These are phyloP conservation scores for Cladorrhinum sp. DNA, from an alignment of 2,329 filamentous ascomycete species.

Conservation along the genomic window DNA sequence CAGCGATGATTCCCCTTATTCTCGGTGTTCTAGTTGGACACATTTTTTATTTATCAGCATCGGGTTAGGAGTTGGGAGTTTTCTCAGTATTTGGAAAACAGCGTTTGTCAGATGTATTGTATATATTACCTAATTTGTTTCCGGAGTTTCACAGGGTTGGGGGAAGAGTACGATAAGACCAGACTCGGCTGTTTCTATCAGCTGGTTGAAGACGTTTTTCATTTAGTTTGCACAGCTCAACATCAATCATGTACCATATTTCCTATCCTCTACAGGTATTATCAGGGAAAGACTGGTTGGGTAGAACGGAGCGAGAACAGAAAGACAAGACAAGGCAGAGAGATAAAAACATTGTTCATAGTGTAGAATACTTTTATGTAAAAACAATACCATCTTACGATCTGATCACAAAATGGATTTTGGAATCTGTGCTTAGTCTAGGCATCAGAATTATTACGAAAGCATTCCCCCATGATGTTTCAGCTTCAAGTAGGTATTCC, in stretches of 20 bases:
- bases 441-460: not conserved
- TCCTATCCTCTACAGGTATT: not conserved
- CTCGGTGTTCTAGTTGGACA: slow-evolving; percentile 11
- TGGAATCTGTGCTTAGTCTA: not conserved
- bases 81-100: too few species aligned
- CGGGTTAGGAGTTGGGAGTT: slow-evolving; percentile 14
- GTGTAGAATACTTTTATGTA: not conserved
- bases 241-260: not conserved
- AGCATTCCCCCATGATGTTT: not conserved
- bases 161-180: not conserved
- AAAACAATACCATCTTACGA: not conserved
- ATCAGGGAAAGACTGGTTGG: not conserved
- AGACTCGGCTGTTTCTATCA: not conserved
- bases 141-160: not conserved
- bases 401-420: not conserved
- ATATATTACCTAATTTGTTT: not conserved
- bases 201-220: too few species aligned
- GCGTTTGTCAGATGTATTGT: slow-evolving; percentile 8
- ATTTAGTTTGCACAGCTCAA: too few species aligned
- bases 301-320: too few species aligned
- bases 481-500: too few species aligned
- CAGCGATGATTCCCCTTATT: slow-evolving; percentile 15
- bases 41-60: slow-evolving; percentile 12
- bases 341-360: not conserved
- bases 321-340: not conserved